Evolutionary conservation across 352 stramenopile genomes (phyloP).

Genomic region (Phytophthora parvispora): DNA sequence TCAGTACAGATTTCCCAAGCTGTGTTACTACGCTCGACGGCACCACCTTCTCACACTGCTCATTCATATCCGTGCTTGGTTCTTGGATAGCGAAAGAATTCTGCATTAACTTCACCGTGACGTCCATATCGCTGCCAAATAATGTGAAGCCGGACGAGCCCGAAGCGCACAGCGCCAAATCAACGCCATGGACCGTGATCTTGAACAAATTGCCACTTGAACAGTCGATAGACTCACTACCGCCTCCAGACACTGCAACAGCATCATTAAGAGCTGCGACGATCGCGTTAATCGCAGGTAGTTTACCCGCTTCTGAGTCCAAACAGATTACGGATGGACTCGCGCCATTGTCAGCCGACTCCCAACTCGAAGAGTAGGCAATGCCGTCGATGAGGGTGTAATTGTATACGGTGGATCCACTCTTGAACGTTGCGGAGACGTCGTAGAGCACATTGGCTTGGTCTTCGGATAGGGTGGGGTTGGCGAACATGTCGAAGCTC

Average conservation of each 20-base stretch:
- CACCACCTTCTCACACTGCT: background rate
- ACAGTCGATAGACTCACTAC: background rate
- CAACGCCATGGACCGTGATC: slow-evolving; percentile 7
- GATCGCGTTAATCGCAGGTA: slow-evolving; percentile 16
- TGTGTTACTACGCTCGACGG: slow-evolving; percentile 4
- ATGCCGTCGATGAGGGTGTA: slow-evolving; percentile 9
- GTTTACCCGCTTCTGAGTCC: slow-evolving; percentile 5
- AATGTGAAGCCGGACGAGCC: slow-evolving; percentile 24
- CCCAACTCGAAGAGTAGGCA: background rate
- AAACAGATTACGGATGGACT: background rate
- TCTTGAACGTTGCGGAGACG: slow-evolving; percentile 1
- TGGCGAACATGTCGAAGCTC: slow-evolving; percentile 44
- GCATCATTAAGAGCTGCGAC: slow-evolving; percentile 5
- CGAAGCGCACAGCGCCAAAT: slow-evolving; percentile 13
- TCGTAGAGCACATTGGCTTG: slow-evolving; percentile 12
- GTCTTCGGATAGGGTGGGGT: slow-evolving; percentile 23
- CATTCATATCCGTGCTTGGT: background rate
- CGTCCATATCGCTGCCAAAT: slow-evolving; percentile 23
- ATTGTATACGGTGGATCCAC: background rate
- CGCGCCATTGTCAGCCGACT: background rate
- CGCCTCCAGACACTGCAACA: background rate
- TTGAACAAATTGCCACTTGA: slow-evolving; percentile 3
- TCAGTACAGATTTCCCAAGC: slow-evolving; percentile 15
- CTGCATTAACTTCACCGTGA: slow-evolving; percentile 20
- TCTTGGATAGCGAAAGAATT: slow-evolving; percentile 16